Percentiles rank a stretch among this genome's conserved stretches.
Conservation (phyloP, 139 green algal species). For the Volvox africanus region DNA sequence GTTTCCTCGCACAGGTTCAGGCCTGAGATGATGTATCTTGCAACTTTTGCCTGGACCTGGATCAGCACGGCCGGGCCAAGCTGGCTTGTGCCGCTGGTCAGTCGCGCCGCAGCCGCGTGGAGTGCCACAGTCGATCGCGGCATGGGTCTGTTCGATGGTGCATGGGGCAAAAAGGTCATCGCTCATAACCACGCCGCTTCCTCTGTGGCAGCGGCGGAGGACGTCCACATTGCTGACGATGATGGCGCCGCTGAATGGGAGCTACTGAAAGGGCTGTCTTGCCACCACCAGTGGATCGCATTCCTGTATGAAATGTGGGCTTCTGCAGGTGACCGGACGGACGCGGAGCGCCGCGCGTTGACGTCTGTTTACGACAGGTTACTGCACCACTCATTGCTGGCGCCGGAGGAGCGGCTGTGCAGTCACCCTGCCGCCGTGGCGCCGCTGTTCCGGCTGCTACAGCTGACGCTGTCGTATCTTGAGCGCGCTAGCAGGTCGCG, state of each 20-base stretch:
- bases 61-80: constrained; percentile 59
- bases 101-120: constrained; percentile 70
- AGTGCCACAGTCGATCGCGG: constrained; percentile 59
- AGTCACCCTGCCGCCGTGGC: constrained; percentile 73
- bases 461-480: constrained; percentile 63
- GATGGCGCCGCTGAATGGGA: constrained; percentile 13
- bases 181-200: not conserved
- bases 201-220: not conserved
- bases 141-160: constrained; percentile 76
- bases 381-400: constrained; percentile 65
- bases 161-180: not conserved
- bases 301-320: constrained; percentile 62
- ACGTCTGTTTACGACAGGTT: constrained; percentile 43
- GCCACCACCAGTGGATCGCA: constrained; percentile 52
- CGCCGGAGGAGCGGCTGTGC: constrained; percentile 51
- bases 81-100: constrained; percentile 69
- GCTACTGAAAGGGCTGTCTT: constrained; percentile 38
- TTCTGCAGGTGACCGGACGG: constrained; percentile 30
- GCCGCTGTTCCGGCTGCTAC: constrained; percentile 74
- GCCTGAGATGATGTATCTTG: constrained; percentile 64
- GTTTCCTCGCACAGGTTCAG: constrained; percentile 51
- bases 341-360: constrained; percentile 39
- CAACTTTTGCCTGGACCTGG: constrained; percentile 75
- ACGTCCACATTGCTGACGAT: not conserved
- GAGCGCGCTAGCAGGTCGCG: not conserved